Percentiles rank a stretch among this genome's conserved stretches.
Evolutionary conservation across 2,329 filamentous ascomycete species (phyloP).

Genomic region (Hysterium pulicare): DNA sequence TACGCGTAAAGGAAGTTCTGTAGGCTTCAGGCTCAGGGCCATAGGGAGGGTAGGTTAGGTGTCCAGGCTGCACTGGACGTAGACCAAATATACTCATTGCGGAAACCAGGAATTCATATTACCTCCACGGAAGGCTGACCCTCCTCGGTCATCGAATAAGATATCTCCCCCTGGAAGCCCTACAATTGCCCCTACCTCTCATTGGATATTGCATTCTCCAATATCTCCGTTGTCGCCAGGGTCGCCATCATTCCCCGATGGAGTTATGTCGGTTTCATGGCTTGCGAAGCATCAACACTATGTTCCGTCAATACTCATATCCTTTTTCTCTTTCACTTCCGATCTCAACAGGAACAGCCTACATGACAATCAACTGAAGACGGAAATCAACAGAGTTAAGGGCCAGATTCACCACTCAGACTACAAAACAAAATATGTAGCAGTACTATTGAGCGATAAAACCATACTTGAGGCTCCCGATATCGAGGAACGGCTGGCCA

Average conservation of each 20-base stretch:
- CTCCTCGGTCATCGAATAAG: slow-evolving; percentile 51
- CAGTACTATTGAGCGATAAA: slow-evolving; percentile 74
- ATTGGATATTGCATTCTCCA: slow-evolving; percentile 73
- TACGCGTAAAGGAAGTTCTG: slow-evolving; percentile 42
- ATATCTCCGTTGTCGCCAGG: slow-evolving; percentile 84
- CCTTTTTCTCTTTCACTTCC: slow-evolving; percentile 73
- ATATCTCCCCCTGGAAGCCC: slow-evolving; percentile 51
- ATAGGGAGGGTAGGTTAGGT: slow-evolving; percentile 74
- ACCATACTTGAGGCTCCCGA: slow-evolving; percentile 56
- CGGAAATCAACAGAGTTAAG: slow-evolving; percentile 77
- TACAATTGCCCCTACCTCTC: slow-evolving; percentile 46
- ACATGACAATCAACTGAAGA: slow-evolving; percentile 84
- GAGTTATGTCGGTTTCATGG: slow-evolving; percentile 78
- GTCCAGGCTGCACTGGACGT: slow-evolving; percentile 11
- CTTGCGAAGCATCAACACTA: slow-evolving; percentile 83
- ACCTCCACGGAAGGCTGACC: slow-evolving; percentile 61
- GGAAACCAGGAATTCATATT: slow-evolving; percentile 51
- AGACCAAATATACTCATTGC: slow-evolving; percentile 19
- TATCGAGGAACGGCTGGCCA: slow-evolving; percentile 72
- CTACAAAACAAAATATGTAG: slow-evolving; percentile 73
- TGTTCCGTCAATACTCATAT: slow-evolving; percentile 75
- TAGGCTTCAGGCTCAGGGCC: slow-evolving; percentile 66
- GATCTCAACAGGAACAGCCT: slow-evolving; percentile 71
- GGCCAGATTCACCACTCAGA: slow-evolving; percentile 65
- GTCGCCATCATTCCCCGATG: slow-evolving; percentile 84